phyloP scores from a whole-genome alignment of 352 stramenopile species.

The Globisporangium ultimum region DNA sequence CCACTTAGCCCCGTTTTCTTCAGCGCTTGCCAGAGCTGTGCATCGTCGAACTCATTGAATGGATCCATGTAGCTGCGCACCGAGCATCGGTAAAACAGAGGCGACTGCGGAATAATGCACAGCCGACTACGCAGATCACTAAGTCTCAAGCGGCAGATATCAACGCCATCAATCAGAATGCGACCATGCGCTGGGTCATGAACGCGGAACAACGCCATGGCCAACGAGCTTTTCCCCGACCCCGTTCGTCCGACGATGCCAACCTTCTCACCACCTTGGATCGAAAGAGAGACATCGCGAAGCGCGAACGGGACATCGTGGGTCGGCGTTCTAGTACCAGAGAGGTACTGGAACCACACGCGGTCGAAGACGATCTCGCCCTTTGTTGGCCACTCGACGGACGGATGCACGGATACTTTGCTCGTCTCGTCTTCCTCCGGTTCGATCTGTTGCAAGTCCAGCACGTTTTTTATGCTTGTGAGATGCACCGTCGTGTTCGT shows the following conservation, averaged over 20 bases:
- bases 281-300: slow-evolving; percentile 2
- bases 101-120: slow-evolving; percentile 85
- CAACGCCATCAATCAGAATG: slow-evolving; percentile 87
- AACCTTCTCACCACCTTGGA: slow-evolving; percentile 1
- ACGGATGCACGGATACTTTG: slow-evolving; percentile 11
- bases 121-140: slow-evolving; percentile 33
- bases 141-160: slow-evolving; percentile 46
- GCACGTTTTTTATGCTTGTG: slow-evolving; percentile 31
- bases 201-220: slow-evolving; percentile 55
- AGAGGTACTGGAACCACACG: slow-evolving; percentile 74
- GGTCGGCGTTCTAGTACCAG: no score
- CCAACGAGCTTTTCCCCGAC: slow-evolving; percentile 54
- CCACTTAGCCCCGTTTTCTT: slow-evolving; percentile 31
- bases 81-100: slow-evolving; percentile 90
- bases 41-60: slow-evolving; percentile 76
- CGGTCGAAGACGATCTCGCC: slow-evolving; percentile 79
- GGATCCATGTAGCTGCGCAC: slow-evolving; percentile 92
- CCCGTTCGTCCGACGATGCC: slow-evolving; percentile 36
- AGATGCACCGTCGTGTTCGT: slow-evolving; percentile 33
- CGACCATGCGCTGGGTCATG: slow-evolving; percentile 38
- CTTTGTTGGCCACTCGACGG: slow-evolving; percentile 52
- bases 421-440: slow-evolving; percentile 19
- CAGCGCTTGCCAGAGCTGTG: slow-evolving; percentile 39
- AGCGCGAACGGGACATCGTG: neutral
- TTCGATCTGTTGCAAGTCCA: slow-evolving; percentile 63